Percentiles rank a stretch among this genome's conserved stretches.
phyloP scores from a whole-genome alignment of 164 flowering plant genomes.

The Vitis amurensis region DNA sequence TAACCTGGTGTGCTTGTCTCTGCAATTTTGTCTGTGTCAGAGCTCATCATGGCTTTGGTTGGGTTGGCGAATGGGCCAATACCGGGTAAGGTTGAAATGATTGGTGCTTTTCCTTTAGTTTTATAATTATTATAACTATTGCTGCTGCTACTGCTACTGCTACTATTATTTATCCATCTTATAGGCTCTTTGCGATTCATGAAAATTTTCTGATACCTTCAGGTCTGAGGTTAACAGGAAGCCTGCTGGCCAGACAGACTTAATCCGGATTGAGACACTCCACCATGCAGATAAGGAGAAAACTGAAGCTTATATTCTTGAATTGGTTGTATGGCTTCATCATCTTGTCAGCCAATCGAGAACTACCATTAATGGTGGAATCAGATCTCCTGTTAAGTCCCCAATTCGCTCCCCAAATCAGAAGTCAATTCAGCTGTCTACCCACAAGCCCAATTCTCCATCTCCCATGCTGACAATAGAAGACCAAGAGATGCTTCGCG shows the following conservation, averaged over 20 bases:
- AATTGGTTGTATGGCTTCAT: constrained; percentile 91
- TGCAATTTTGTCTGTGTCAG: constrained; percentile 34
- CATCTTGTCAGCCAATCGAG: constrained; percentile 69
- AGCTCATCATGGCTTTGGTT: constrained; percentile 99
- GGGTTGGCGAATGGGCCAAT: constrained; percentile 99
- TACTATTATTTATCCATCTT: neutral
- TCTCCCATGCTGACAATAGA: constrained; percentile 58
- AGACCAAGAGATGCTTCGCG: constrained; percentile 84
- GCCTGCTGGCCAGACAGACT: constrained; percentile 61
- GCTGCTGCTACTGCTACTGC: constrained; percentile 1
- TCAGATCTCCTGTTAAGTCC: constrained; percentile 78
- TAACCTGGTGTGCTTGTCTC: neutral
- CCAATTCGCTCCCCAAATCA: constrained; percentile 77
- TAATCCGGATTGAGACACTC: constrained; percentile 80
- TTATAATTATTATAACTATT: neutral
- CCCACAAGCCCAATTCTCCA: constrained; percentile 29
- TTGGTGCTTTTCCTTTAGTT: neutral
- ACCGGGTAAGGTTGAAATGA: constrained; percentile 63
- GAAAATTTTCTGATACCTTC: constrained; percentile 10
- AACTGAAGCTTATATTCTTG: constrained; percentile 82
- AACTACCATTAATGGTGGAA: constrained; percentile 37
- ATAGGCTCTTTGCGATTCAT: neutral
- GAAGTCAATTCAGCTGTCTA: constrained; percentile 31
- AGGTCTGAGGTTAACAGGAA: constrained; percentile 80
- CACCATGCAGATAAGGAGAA: constrained; percentile 94